Evolutionary conservation across 169 alveolate species (phyloP), one percentile per base, ranked within the genome.

Genomic region (Plasmodium vivax): DNA sequence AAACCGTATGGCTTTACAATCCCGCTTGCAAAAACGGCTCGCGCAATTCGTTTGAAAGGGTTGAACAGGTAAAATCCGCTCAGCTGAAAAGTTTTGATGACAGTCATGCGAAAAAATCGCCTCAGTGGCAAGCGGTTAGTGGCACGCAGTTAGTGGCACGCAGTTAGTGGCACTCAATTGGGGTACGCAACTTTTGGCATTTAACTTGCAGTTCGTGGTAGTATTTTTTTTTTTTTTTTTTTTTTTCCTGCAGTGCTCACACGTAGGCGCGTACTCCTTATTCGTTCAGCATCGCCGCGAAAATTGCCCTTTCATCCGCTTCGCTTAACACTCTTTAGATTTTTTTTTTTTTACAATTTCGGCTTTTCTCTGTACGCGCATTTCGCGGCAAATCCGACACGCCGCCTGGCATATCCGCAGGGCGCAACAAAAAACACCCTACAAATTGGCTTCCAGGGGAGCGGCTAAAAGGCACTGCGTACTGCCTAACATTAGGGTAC

Each of bases 281-380:
- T 30, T 75, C 23, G 27, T 27, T 75, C 54, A 36, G 12, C 27
- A 23, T 30, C 27, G 62, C 27, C 45, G 83, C 45, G 36, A 75
- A 75, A 36, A 75, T 75, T 36, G 7, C 45, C 27, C 56, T 80
- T 41, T 38, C n/a, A 10, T 80, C 2, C 56, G 36, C 56, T 80
- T 80, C 19, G 30, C 30, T 27, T 80, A 45, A 14, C 30, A 38
- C 54, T n/a, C 12, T 80, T 80, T 80, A 45, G 51, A 19, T 81
- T 81, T 81, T 81, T 41, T 81, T 81, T 81, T 81, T 81, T 81
- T 81, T 81, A 47, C 30, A 23, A 36, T 43, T 41, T 81, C 19
- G 32, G 32, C 38, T 68, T 23, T 68, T 68, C 12, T 68, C 43
- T 68, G 77, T 68, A 68, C 14, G 77, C n/a, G 77, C 77, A 68